Base-by-base conservation (phyloP, 208 protist genomes). In the Borovskyia barvae region DNA sequence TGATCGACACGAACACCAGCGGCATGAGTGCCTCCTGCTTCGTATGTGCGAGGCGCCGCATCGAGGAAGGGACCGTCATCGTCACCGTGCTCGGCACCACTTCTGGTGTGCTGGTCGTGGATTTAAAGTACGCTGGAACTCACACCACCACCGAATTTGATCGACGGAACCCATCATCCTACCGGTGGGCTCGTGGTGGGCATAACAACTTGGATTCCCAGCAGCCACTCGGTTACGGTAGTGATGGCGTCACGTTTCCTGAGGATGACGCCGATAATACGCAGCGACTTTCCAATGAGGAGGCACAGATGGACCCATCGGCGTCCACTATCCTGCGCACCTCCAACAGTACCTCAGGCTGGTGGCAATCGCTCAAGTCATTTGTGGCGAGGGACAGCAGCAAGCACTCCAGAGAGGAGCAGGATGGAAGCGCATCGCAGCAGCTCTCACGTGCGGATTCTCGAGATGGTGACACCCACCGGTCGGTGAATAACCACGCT, bases 11-110 rank as follows among this genome's bases (percentile, higher is more conserved):
- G 6, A 72, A 76, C 20, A 41, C n/a, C 25, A 55, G 63, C 1
- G 29, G 37, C 40, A 41, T 84, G 35, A 63, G 45, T 0, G 80
- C 75, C 12, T 81, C 84, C 1, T 59, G 76, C 50, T 94, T 94
- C 50, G 57, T 82, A 11, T 91, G 83, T 57, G 42, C 57, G 15
- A 67, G 84, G 2, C 72, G 79, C 6, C 35, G 29, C 14, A 61
- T 85, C 33, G 64, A 64, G n/a, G 74, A 60, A 5, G 41, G 77
- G 14, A 43, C 60, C 7, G 47, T 71, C 3, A 49, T 85, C 33
- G 35, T 90, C 22, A 88, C 80, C 0, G 83, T 77, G 5, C 60
- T 90, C 11, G 87, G 87, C 39, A 82, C 84, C 2, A 68, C 62
- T 4, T 60, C 61, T 15, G 87, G 87, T 3, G 30, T 56, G 24